Evolutionary conservation across 305 asterid species (phyloP), one percentile per base, ranked within the genome.

Genomic region (Galium porrigens): DNA sequence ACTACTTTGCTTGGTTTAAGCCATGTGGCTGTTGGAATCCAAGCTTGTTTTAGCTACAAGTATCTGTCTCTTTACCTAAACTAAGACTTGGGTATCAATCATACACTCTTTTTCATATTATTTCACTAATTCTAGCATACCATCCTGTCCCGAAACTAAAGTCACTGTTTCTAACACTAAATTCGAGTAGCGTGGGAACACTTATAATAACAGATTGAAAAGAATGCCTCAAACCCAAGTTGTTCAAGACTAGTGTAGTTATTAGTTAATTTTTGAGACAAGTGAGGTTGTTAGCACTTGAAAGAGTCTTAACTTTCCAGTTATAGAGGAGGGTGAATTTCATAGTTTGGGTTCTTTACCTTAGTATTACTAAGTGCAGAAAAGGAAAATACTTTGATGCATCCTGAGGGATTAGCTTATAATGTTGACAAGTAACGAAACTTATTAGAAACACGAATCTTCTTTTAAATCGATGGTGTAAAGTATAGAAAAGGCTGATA

Each of bases 11-110:
- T 57, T 71, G 18, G 41, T 53, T 58, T 56, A 59, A 65, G 48
- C 36, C 73, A 73, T 71, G 53, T 76, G 71, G 71, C 36, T 65
- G 61, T 69, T 69, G 54, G 69, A 64, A 72, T 59, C 37, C 62
- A 54, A 64, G 29, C 62, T 52, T 52, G 61, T 36, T 42, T 66
- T 20, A 58, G 14, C 66, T 33, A 68, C 12, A 52, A 18, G n/a
- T 11, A 66, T 54, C 22, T 12, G 39, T 58, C 41, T 27, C 64
- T 61, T 46, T 48, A 32, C 36, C 20, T 30, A 14, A 49, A 49
- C 15, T 17, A 8, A 64, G 46, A 42, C 68, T 37, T 51, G 20
- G 22, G 55, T 51, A 17, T 51, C 36, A 18, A 33, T 64, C 60
- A 18, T 20, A 57, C 30, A 2, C 22, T 14, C 58, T 17, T 12